Evolutionary conservation across 805 yeast genomes (phyloP), one percentile per base, ranked within the genome.

Genomic region (Suhomyces sp.): DNA sequence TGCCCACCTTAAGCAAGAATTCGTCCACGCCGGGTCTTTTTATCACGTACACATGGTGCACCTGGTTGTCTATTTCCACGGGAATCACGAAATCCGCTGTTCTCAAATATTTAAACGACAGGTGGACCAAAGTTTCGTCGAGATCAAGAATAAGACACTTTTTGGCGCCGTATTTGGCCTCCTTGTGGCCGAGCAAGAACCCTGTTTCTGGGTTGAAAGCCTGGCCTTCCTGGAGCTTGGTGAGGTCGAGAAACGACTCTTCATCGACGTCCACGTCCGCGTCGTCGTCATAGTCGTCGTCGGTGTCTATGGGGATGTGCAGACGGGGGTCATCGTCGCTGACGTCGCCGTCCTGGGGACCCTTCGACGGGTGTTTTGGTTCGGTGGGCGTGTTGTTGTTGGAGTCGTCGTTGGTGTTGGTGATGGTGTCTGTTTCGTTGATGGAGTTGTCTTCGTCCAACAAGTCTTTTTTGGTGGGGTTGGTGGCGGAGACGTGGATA

Each of bases 1-100:
- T 72, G 18, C 97, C 95, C 31, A 91, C 95, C 45, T 76, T 73
- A 49, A 67, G 68, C 68, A 93, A 69, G 53, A 93, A 93, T 55
- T 87, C 95, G 62, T 93, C 98, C 33, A 95, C 98, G 1, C 98
- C 98, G 1, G 99, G 99, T 51, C 99, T 76, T 56, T 93, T 93
- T 38, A 90, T 88, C 16, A 93, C 98, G 57, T 88, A 93, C 28
- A 93, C 98, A 53, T 87, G 91, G 60, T 93, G 98, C 20, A 81
- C 73, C 57, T 86, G 91, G 50, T 82, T 82, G 51, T 93, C 98
- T 44, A 93, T 91, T 58, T 91, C 98, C 35, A 93, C 98, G 11
- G 98, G 98, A 32, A 93, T 87, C 30, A 95, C 95, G 63, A 93
- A 93, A 63, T 93, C 99, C 1, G 96, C 95, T 28, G 88, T 83